phyloP scores from a whole-genome alignment of 176 grass and related monocot genomes.

The Cenchrus fungigraminus region DNA sequence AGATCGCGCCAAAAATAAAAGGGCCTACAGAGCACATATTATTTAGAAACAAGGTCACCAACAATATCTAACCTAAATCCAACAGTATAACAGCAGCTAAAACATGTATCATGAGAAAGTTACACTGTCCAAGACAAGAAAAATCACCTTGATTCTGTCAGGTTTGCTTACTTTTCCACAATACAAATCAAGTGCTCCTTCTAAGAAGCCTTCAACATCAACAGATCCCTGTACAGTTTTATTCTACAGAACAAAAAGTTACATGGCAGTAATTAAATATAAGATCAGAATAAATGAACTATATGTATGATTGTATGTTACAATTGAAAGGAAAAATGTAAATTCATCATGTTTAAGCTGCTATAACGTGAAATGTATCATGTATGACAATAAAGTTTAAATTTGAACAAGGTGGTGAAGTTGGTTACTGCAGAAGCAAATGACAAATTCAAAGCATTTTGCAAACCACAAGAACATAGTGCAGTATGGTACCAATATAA shows the following conservation, averaged over 20 bases:
- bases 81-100: constrained; percentile 24
- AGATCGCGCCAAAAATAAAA: constrained; percentile 71
- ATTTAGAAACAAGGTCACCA: constrained; percentile 37
- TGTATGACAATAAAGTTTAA: constrained; percentile 14
- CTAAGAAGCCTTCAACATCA: constrained; percentile 82
- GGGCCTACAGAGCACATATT: constrained; percentile 71
- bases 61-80: constrained; percentile 32
- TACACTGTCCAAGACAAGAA: constrained; percentile 25
- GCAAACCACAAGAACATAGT: neutral
- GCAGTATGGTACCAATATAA: neutral
- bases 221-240: constrained; percentile 72
- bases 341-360: constrained; percentile 21
- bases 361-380: constrained; percentile 25
- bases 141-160: constrained; percentile 80
- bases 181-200: constrained; percentile 71
- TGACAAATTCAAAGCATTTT: constrained; percentile 22
- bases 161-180: constrained; percentile 65
- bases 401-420: constrained; percentile 13
- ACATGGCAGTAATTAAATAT: constrained; percentile 51
- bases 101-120: constrained; percentile 11
- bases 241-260: constrained; percentile 64
- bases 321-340: neutral
- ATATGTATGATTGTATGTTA: constrained; percentile 1
- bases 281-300: constrained; percentile 36
- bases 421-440: constrained; percentile 24